Conservation (phyloP, 352 stramenopile genomes). For the Globisporangium echinulatum region DNA sequence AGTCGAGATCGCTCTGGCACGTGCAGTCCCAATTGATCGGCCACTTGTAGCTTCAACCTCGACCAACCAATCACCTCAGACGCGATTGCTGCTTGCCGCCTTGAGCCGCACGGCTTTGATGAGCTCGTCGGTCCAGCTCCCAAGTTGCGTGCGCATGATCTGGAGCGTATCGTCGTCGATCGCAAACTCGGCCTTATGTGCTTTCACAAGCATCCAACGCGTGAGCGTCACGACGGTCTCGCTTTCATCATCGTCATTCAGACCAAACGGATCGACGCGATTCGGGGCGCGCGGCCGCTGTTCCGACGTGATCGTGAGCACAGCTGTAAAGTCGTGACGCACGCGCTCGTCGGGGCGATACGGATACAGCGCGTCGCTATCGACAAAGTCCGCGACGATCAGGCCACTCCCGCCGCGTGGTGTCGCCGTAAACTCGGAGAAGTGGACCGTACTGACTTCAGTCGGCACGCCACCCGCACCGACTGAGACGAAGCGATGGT, state of each 20-base stretch:
- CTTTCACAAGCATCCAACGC: constrained; percentile 1
- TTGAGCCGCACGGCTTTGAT: constrained; percentile 24
- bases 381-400: constrained; percentile 28
- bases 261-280: too few relatives aligned
- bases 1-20: too few relatives aligned
- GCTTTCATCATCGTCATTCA: neutral
- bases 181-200: neutral
- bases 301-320: constrained; percentile 8
- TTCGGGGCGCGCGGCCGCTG: neutral
- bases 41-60: too few relatives aligned
- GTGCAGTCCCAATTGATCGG: too few relatives aligned
- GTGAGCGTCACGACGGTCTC: constrained; percentile 26
- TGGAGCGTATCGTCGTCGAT: neutral
- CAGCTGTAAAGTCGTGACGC: constrained; percentile 24
- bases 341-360: constrained; percentile 28
- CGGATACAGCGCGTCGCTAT: constrained; percentile 37
- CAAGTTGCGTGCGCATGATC: neutral
- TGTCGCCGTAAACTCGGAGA: constrained; percentile 17
- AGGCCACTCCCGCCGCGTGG: constrained; percentile 19
- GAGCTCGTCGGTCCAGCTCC: constrained; percentile 17
- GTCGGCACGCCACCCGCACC: constrained; percentile 20
- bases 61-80: too few relatives aligned
- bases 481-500: constrained; percentile 34
- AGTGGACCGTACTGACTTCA: constrained; percentile 31
- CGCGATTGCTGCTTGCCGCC: neutral